Conservation (phyloP, 2,329 filamentous ascomycete species). For the Penicillium sp. region DNA sequence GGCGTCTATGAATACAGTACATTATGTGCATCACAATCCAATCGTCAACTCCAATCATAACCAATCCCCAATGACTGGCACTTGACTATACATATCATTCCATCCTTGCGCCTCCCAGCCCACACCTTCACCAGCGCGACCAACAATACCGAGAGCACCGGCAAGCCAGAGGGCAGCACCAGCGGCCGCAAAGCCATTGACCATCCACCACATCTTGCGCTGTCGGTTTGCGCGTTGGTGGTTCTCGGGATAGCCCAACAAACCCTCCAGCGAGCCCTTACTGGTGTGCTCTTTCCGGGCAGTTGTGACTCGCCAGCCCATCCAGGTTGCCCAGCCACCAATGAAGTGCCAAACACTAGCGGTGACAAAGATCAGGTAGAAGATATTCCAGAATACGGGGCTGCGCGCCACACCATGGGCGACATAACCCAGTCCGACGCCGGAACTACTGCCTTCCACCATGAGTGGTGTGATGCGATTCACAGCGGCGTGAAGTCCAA, state of each 20-base stretch:
- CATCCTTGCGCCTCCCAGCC: conserved; percentile 83
- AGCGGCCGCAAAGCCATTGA: conserved; percentile 65
- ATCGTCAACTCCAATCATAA: conserved; percentile 32
- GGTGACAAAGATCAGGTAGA: conserved; percentile 68
- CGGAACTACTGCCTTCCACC: conserved; percentile 81
- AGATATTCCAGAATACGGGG: conserved; percentile 64
- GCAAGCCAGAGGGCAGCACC: conserved; percentile 73
- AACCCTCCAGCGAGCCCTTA: conserved; percentile 34
- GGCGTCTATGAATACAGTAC: conserved; percentile 1
- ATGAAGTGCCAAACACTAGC: conserved; percentile 74
- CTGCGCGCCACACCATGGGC: conserved; percentile 80
- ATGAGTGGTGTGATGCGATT: conserved; percentile 75
- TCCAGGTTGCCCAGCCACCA: conserved; percentile 84
- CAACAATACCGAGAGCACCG: conserved; percentile 77
- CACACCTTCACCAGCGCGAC: conserved; percentile 64
- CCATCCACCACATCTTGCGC: conserved; percentile 67
- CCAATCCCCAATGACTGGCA: conserved; percentile 59
- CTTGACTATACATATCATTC: conserved; percentile 68
- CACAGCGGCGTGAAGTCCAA: conserved; percentile 70
- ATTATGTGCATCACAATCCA: conserved; percentile 1
- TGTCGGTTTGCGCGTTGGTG: conserved; percentile 53
- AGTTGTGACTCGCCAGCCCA: conserved; percentile 55
- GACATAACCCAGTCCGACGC: conserved; percentile 80
- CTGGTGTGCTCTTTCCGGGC: conserved; percentile 28
- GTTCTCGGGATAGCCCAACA: conserved; percentile 48